A percentile compares a stretch with the other conserved stretches of the same genome.
Evolutionary conservation across 2,329 filamentous ascomycete species (phyloP).

Genomic region (Alternaria arbusti): DNA sequence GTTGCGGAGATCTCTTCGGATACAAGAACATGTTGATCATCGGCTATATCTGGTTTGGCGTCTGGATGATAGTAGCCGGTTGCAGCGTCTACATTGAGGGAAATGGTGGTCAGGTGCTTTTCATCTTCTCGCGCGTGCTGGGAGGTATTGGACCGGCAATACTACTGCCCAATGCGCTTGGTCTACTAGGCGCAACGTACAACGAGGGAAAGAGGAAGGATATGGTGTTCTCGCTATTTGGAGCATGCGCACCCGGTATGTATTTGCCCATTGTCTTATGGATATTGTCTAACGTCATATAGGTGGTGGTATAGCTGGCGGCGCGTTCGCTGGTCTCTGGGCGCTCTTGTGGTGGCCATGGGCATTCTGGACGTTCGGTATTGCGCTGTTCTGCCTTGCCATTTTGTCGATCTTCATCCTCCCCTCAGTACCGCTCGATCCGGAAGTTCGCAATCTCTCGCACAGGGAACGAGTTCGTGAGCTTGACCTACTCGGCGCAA

Average conservation of each 20-base stretch:
- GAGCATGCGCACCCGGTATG: slow-evolving; percentile 54
- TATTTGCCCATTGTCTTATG: not conserved
- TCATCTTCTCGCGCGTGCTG: slow-evolving; percentile 46
- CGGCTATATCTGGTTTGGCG: slow-evolving; percentile 58
- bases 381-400: slow-evolving; percentile 49
- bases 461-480: slow-evolving; percentile 36
- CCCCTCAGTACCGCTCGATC: slow-evolving; percentile 40
- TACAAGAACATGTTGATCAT: slow-evolving; percentile 58
- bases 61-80: slow-evolving; percentile 57
- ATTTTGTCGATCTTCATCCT: slow-evolving; percentile 49
- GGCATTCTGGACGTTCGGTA: slow-evolving; percentile 56
- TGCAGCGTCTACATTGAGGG: slow-evolving; percentile 48
- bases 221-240: slow-evolving; percentile 64
- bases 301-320: slow-evolving; percentile 52
- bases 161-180: slow-evolving; percentile 68
- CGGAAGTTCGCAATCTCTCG: slow-evolving; percentile 16
- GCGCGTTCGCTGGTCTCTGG: slow-evolving; percentile 51
- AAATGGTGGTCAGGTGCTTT: slow-evolving; percentile 40
- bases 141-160: slow-evolving; percentile 67
- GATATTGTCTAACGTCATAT: not conserved
- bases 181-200: slow-evolving; percentile 66
- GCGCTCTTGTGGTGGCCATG: slow-evolving; percentile 60
- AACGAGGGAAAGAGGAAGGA: slow-evolving; percentile 64
- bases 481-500: slow-evolving; percentile 54
- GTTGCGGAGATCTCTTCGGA: slow-evolving; percentile 59